These are phyloP conservation scores for Yamadazyma phyllophila DNA, from an alignment of 805 yeast species.

Conservation along the genomic window DNA sequence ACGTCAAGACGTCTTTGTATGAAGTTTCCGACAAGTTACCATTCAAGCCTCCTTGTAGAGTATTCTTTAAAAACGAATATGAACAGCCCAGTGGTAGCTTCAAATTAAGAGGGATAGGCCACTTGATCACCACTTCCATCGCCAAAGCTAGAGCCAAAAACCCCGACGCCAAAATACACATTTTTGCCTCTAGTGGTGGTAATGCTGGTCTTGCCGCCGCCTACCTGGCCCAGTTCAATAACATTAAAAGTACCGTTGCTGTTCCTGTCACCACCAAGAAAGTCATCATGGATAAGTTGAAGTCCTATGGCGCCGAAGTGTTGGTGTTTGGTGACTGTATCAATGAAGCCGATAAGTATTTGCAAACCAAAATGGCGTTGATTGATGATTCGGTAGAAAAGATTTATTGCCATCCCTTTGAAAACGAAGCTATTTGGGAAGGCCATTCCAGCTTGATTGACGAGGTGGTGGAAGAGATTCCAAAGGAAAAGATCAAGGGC, in stretches of 20 bases:
- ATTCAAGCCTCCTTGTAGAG: conserved; percentile 36
- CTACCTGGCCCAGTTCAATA: conserved; percentile 21
- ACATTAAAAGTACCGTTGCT: conserved; percentile 30
- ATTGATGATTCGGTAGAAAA: conserved; percentile 14
- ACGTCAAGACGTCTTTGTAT: conserved; percentile 35
- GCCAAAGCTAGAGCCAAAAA: conserved; percentile 21
- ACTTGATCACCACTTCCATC: conserved; percentile 37
- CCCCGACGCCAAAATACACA: conserved; percentile 20
- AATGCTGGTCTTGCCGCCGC: conserved; percentile 40
- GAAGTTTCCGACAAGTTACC: conserved; percentile 36
- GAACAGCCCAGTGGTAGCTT: conserved; percentile 60
- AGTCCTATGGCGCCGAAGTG: conserved; percentile 23
- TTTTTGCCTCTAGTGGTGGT: conserved; percentile 34
- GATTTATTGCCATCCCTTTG: conserved; percentile 35
- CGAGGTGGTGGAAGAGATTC: conserved; percentile 16
- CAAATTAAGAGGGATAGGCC: conserved; percentile 56
- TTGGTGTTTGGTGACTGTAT: conserved; percentile 26
- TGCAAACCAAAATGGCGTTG: conserved; percentile 16
- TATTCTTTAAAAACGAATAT: conserved; percentile 49
- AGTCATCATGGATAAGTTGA: conserved; percentile 20
- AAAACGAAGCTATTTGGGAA: conserved; percentile 29
- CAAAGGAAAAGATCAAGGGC: conserved; percentile 18
- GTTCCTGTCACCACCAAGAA: conserved; percentile 23
- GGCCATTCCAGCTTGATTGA: conserved; percentile 30
- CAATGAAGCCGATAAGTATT: conserved; percentile 32